A percentile compares a stretch with the other conserved stretches of the same genome.
These are phyloP conservation scores for Conoideocrella luteorostrata DNA, from an alignment of 2,329 filamentous ascomycete species.

Conservation along the genomic window DNA sequence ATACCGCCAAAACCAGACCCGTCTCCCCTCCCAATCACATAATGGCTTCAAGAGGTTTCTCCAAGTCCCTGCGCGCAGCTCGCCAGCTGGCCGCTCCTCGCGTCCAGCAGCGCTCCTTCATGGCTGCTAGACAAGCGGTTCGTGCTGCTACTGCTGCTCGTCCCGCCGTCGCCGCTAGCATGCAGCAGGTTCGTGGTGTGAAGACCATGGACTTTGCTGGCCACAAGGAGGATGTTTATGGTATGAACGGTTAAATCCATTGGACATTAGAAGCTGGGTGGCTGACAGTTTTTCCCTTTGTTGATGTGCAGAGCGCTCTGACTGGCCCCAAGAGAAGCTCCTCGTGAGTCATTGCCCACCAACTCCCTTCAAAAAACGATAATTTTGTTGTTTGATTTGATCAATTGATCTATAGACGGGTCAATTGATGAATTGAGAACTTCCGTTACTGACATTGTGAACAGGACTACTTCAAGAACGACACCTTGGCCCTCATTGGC, in stretches of 20 bases:
- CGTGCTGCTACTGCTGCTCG: conserved; percentile 42
- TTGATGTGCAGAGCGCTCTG: conserved; percentile 70
- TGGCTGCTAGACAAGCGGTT: conserved; percentile 52
- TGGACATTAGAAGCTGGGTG: conserved; percentile 8
- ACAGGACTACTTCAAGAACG: conserved; percentile 99
- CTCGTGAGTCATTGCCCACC: conserved; percentile 57
- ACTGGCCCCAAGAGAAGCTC: conserved; percentile 99
- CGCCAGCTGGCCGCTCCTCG: conserved; percentile 57
- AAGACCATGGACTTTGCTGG: conserved; percentile 99
- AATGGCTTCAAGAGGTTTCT: conserved; percentile 75
- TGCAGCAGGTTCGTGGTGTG: conserved; percentile 78
- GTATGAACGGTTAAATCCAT: conserved; percentile 40
- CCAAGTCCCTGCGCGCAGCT: conserved; percentile 55
- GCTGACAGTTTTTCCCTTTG: conserved; percentile 7
- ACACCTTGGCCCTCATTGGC: conserved; percentile 97
- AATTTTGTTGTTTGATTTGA: neutral
- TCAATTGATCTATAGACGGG: neutral
- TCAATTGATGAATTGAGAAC: neutral
- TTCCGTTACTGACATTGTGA: conserved; percentile 1
- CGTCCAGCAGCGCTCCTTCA: conserved; percentile 56
- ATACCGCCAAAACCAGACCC: conserved; percentile 15
- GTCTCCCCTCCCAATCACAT: conserved; percentile 28
- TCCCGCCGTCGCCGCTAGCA: conserved; percentile 41
- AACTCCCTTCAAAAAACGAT: neutral
- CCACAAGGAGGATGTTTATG: conserved; percentile 88